Conservation (phyloP, 768 basidiomycete genomes). For the Lentinula sp. region DNA sequence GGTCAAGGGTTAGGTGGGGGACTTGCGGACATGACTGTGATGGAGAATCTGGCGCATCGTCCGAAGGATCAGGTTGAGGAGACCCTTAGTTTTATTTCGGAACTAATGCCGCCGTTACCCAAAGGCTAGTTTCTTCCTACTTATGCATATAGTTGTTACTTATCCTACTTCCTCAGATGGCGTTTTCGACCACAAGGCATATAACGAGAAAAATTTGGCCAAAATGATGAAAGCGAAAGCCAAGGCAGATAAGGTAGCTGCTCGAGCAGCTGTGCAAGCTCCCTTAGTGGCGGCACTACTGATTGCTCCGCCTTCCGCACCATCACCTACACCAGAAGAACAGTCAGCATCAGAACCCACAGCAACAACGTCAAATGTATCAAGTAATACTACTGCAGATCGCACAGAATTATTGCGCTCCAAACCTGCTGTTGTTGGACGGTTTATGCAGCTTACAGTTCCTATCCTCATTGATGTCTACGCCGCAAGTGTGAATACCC, state of each 20-base stretch:
- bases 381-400: slow-evolving; percentile 37
- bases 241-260: slow-evolving; percentile 73
- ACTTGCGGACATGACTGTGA: slow-evolving; percentile 93
- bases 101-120: slow-evolving; percentile 88
- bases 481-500: slow-evolving; percentile 89
- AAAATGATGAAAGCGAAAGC: slow-evolving; percentile 77
- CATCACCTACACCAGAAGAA: slow-evolving; percentile 21
- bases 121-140: slow-evolving; percentile 53
- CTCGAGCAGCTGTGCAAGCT: slow-evolving; percentile 46
- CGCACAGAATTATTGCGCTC: slow-evolving; percentile 73
- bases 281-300: slow-evolving; percentile 19
- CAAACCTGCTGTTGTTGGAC: slow-evolving; percentile 68
- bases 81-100: slow-evolving; percentile 80
- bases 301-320: slow-evolving; percentile 17
- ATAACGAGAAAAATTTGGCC: slow-evolving; percentile 80
- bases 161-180: slow-evolving; percentile 55
- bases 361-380: slow-evolving; percentile 20
- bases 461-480: slow-evolving; percentile 98
- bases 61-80: slow-evolving; percentile 98
- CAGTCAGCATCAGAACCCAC: slow-evolving; percentile 17
- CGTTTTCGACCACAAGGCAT: slow-evolving; percentile 87
- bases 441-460: slow-evolving; percentile 84
- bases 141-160: slow-evolving; percentile 3
- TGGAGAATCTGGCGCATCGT: slow-evolving; percentile 94
- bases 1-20: slow-evolving; percentile 85